These are phyloP conservation scores for Alternaria hordeiaustralica DNA, from an alignment of 2,329 filamentous ascomycete genomes.

Conservation along the genomic window DNA sequence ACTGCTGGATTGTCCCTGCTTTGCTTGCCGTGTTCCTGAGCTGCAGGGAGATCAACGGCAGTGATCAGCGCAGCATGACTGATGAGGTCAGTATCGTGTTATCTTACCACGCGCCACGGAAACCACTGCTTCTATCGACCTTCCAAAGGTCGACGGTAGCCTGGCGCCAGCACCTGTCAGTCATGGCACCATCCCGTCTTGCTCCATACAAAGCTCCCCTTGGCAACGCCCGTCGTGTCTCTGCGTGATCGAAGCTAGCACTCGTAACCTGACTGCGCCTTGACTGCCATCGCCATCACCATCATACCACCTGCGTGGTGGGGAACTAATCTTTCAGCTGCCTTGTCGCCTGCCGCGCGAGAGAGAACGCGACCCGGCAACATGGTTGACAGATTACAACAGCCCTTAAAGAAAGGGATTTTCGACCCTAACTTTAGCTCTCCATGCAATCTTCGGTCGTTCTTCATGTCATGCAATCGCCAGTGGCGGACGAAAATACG, in stretches of 20 bases:
- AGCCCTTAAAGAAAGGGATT: neutral
- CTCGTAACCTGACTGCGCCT: neutral
- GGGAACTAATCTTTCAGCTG: constrained; percentile 4
- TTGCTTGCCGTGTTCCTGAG: constrained; percentile 11
- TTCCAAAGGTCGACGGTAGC: constrained; percentile 5
- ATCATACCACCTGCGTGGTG: neutral
- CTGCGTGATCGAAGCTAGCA: constrained; percentile 3
- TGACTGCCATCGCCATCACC: neutral
- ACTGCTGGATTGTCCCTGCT: neutral
- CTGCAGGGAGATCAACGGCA: constrained; percentile 11
- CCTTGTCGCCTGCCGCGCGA: constrained; percentile 25
- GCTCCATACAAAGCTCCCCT: neutral
- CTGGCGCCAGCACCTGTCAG: constrained; percentile 9
- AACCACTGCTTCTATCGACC: constrained; percentile 1
- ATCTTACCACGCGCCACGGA: neutral
- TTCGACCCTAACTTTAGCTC: neutral
- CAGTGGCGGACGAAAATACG: neutral
- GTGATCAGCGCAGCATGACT: constrained; percentile 5
- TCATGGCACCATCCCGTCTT: constrained; percentile 1
- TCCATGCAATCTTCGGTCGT: neutral
- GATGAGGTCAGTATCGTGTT: constrained; percentile 1
- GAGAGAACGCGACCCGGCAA: constrained; percentile 17
- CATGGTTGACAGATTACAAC: constrained; percentile 8
- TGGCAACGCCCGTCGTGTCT: constrained; percentile 12
- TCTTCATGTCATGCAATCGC: constrained; percentile 2